phyloP scores from a whole-genome alignment of 768 basidiomycete genomes.

The Tricholoma terreum region DNA sequence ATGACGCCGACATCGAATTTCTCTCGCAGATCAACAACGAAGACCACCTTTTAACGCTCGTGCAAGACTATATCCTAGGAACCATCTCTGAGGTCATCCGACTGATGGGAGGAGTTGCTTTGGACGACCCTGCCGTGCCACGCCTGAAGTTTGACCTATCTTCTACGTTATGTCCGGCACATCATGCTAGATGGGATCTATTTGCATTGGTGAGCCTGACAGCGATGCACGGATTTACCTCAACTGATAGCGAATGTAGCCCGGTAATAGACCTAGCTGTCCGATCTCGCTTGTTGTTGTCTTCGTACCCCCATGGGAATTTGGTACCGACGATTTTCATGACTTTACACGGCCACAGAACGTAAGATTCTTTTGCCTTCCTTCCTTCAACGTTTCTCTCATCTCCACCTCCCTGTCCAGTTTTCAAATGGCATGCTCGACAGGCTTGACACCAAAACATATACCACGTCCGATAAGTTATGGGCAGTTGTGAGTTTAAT shows the following conservation, averaged over 20 bases:
- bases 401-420: conserved; percentile 1
- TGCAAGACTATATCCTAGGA: conserved; percentile 18
- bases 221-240: not conserved
- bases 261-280: not conserved
- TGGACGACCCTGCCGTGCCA: conserved; percentile 6
- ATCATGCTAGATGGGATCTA: conserved; percentile 25
- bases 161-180: conserved; percentile 19
- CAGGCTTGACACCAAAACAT: conserved; percentile 11
- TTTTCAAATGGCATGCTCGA: conserved; percentile 11
- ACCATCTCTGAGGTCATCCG: conserved; percentile 20
- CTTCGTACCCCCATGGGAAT: conserved; percentile 22
- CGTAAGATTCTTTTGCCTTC: conserved; percentile 6
- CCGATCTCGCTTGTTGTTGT: conserved; percentile 19
- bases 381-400: not conserved
- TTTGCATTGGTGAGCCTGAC: conserved; percentile 16
- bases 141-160: conserved; percentile 15
- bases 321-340: conserved; percentile 20
- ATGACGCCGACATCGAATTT: conserved; percentile 11
- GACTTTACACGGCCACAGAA: conserved; percentile 13
- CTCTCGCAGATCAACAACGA: conserved; percentile 19
- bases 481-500: conserved; percentile 24
- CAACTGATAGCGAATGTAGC: conserved; percentile 7
- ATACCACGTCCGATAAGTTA: conserved; percentile 15
- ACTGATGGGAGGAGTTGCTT: conserved; percentile 5
- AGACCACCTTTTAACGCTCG: conserved; percentile 8